Evolutionary conservation across 331 rosid species (phyloP).

Genomic region (Prunus yedoensis): DNA sequence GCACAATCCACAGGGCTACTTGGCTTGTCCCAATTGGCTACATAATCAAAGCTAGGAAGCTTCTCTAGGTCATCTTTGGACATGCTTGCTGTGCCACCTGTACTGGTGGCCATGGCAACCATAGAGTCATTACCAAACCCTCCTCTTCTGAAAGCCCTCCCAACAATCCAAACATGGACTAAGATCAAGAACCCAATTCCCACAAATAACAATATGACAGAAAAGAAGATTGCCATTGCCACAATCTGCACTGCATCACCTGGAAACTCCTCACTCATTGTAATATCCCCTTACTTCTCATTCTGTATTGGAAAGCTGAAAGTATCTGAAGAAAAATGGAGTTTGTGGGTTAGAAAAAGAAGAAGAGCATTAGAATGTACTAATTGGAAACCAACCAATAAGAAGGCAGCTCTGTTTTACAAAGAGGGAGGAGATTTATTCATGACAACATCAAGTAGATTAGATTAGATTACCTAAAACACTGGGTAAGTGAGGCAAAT

Average conservation of each 20-base stretch:
- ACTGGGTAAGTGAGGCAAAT: not conserved
- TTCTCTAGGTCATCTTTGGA: constrained; percentile 47
- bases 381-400: not conserved
- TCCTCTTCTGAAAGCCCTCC: constrained; percentile 41
- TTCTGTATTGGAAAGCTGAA: too few relatives aligned
- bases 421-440: not conserved
- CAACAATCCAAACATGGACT: constrained; percentile 39
- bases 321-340: not conserved
- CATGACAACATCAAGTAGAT: not conserved
- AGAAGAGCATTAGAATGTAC: not conserved
- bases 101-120: constrained; percentile 20
- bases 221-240: constrained; percentile 34
- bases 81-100: constrained; percentile 29
- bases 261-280: not conserved
- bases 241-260: constrained; percentile 18
- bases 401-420: too few relatives aligned
- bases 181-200: constrained; percentile 43
- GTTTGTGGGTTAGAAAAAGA: not conserved
- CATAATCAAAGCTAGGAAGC: constrained; percentile 61
- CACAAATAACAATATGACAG: constrained; percentile 32
- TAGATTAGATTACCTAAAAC: constrained; percentile 5
- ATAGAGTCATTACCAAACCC: constrained; percentile 10
- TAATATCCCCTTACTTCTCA: not conserved
- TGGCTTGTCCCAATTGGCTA: constrained; percentile 23
- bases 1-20: constrained; percentile 53